phyloP scores from a whole-genome alignment of 1,139 yeast species.

The Trichomonascaceae sp. region DNA sequence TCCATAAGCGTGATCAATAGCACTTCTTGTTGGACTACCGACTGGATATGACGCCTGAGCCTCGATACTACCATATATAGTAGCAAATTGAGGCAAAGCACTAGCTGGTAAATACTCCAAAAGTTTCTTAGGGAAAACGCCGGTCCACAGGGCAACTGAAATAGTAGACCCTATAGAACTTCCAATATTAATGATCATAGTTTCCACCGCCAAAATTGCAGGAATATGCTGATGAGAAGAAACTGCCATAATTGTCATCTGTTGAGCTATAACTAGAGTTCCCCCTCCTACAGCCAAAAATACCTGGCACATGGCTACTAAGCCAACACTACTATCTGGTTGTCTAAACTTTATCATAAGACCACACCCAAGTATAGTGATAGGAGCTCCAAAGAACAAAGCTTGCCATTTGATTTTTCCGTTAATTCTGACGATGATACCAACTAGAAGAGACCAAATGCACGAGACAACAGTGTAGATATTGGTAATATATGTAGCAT shows the following conservation, averaged over 20 bases:
- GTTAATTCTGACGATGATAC: constrained; percentile 26
- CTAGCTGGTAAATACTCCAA: constrained; percentile 16
- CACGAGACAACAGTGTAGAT: constrained; percentile 30
- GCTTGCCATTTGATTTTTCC: constrained; percentile 29
- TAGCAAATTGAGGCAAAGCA: constrained; percentile 7
- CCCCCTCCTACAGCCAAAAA: constrained; percentile 32
- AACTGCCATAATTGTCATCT: constrained; percentile 29
- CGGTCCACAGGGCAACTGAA: constrained; percentile 29
- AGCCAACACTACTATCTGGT: constrained; percentile 23
- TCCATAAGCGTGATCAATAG: constrained; percentile 14
- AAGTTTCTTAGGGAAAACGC: constrained; percentile 23
- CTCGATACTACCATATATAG: constrained; percentile 12
- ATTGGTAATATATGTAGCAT: constrained; percentile 30
- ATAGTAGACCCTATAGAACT: constrained; percentile 31
- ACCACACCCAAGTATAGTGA: constrained; percentile 26
- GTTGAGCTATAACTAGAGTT: constrained; percentile 25
- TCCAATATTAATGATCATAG: constrained; percentile 25
- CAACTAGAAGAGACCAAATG: constrained; percentile 28
- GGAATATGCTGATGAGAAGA: constrained; percentile 24
- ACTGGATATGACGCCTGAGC: constrained; percentile 14
- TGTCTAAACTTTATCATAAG: constrained; percentile 32
- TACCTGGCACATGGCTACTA: constrained; percentile 32
- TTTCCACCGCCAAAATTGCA: constrained; percentile 25
- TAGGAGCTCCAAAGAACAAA: constrained; percentile 29
- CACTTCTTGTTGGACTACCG: constrained; percentile 13